Percentiles rank a stretch among this genome's conserved stretches.
These are phyloP conservation scores for Coccomyxa subellipsoidea DNA, from an alignment of 163 green algal genomes.

Conservation along the genomic window DNA sequence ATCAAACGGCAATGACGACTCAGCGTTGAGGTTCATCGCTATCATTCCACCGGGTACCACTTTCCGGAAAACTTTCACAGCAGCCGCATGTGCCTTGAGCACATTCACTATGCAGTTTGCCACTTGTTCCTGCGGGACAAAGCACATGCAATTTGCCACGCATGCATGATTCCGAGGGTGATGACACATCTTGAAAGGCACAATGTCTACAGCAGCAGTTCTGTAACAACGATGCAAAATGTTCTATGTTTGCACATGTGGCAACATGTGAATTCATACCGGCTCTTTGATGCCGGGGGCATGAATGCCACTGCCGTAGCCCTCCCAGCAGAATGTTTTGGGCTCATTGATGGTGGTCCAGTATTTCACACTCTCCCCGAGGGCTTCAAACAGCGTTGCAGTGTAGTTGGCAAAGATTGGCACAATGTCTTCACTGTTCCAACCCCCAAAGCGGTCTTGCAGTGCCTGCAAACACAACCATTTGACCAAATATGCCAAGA, in stretches of 20 bases:
- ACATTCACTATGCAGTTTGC: slow-evolving; percentile 36
- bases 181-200: no score
- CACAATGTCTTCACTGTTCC: slow-evolving; percentile 33
- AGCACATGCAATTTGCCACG: no score
- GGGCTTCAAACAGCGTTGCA: slow-evolving; percentile 30
- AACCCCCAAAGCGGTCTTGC: slow-evolving; percentile 50
- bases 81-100: slow-evolving; percentile 51
- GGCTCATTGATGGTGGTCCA: slow-evolving; percentile 65
- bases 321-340: slow-evolving; percentile 29
- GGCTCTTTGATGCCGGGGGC: slow-evolving; percentile 21
- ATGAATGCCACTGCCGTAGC: slow-evolving; percentile 28
- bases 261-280: neutral
- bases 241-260: no score
- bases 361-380: slow-evolving; percentile 40
- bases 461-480: neutral
- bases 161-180: no score
- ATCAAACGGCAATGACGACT: slow-evolving; percentile 43
- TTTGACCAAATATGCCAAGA: neutral
- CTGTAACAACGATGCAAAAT: no score
- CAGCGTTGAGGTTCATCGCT: slow-evolving; percentile 37
- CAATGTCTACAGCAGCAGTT: no score
- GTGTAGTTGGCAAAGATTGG: slow-evolving; percentile 52
- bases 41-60: slow-evolving; percentile 40
- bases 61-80: slow-evolving; percentile 40
- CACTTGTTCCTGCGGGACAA: neutral